Evolutionary conservation across 768 basidiomycete species (phyloP), one percentile per base, ranked within the genome.

Genomic region (Tricholoma hemisulphureum): DNA sequence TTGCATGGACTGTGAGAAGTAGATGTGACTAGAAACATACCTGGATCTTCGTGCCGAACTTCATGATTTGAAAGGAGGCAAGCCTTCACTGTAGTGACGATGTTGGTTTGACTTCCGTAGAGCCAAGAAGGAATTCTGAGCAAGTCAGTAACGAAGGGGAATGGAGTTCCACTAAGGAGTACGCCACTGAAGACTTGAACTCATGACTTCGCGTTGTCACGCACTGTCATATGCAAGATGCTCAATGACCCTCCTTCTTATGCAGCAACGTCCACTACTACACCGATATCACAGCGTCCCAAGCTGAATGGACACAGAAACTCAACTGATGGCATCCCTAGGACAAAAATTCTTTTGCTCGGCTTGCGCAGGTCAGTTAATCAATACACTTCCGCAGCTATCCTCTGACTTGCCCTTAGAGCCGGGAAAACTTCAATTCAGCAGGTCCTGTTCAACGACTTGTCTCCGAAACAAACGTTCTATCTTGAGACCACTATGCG

Each of bases 401-500:
- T 53, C 56, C 57, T 24, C n/a, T 18, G 23, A 46, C 51, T 50
- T 48, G 50, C 11, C 20, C 31, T 43, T 21, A 95, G 95, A 75
- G 88, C 89, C 57, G 95, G 95, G 58, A 98, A 97, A 72, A 91
- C 94, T 32, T 94, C 91, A 18, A 92, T 95, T 53, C 83, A 89
- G 64, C 86, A 95, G 70, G 92, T 95, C 31, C 81, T 97, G n/a
- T 96, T 98, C 78, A 87, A 95, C 63, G 79, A 86, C 60, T 77
- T 94, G 45, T 80, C 86, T 0, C 82, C 91, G 0, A 94, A 91
- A 66, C 88, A 96, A 62, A 87, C 92, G 0, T 92, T 96, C 67
- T 97, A 88, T 73, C 82, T 97, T 62, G 95, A 96, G 65, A 85
- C 91, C 2, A 95, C 93, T 1, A 87, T 87, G 73, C 84, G 88